Conservation (phyloP, 768 basidiomycete genomes). For the Suillus hirtellus region DNA sequence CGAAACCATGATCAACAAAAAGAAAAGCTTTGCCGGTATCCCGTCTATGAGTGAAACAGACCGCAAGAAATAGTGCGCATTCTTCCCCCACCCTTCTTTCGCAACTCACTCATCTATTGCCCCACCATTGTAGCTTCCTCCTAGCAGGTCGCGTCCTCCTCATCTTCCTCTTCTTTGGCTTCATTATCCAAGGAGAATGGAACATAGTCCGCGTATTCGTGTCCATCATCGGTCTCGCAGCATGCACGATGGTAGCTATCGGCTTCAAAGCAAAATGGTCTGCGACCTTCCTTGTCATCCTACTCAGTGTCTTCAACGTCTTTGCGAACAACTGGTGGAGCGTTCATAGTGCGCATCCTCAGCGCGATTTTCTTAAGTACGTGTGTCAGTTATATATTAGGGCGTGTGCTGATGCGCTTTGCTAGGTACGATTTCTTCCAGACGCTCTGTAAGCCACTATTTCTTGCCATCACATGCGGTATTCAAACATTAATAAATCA, state of each 20-base stretch:
- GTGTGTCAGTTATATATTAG: constrained; percentile 28
- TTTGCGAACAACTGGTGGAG: constrained; percentile 99
- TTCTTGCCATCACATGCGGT: neutral
- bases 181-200: constrained; percentile 94
- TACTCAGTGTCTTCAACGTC: constrained; percentile 93
- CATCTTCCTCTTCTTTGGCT: constrained; percentile 99
- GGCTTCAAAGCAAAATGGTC: constrained; percentile 99
- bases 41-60: constrained; percentile 92
- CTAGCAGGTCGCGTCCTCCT: constrained; percentile 95
- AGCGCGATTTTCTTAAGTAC: constrained; percentile 96
- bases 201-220: constrained; percentile 82
- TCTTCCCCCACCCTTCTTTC: neutral
- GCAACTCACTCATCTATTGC: neutral
- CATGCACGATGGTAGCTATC: constrained; percentile 94
- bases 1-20: constrained; percentile 88
- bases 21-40: constrained; percentile 86
- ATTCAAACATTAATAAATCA: constrained; percentile 13
- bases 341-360: constrained; percentile 88
- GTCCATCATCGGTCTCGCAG: constrained; percentile 85
- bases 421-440: constrained; percentile 98
- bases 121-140: constrained; percentile 68
- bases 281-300: constrained; percentile 90
- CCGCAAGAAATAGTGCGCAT: constrained; percentile 92
- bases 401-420: constrained; percentile 23
- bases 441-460: constrained; percentile 63